phyloP scores from a whole-genome alignment of 306 rosid genomes.

The Pyrus betulifolia region DNA sequence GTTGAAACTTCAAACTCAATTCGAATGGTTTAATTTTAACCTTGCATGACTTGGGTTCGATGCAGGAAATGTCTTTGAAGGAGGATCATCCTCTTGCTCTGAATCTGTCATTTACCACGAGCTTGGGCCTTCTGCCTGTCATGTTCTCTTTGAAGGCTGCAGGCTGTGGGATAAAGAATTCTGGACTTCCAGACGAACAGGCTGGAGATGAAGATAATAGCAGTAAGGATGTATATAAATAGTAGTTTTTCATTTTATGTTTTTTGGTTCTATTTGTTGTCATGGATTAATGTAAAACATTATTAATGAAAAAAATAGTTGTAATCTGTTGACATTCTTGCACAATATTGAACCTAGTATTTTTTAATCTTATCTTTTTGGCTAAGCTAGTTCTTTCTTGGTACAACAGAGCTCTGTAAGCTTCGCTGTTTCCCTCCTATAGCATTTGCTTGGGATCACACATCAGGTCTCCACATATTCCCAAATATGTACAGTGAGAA shows the following conservation, averaged over 20 bases:
- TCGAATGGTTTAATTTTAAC: conserved; percentile 7
- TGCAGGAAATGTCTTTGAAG: conserved; percentile 68
- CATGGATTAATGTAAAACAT: background rate
- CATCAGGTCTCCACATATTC: conserved; percentile 77
- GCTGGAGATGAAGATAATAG: conserved; percentile 65
- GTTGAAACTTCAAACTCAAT: background rate
- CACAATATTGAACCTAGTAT: conserved; percentile 1
- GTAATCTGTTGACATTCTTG: background rate
- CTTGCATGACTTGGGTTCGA: conserved; percentile 12
- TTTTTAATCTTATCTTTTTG: conserved; percentile 1
- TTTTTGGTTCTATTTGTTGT: background rate
- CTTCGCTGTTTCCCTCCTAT: conserved; percentile 96
- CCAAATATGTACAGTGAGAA: conserved; percentile 65
- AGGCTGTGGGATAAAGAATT: conserved; percentile 76
- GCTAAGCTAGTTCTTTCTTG: conserved; percentile 22
- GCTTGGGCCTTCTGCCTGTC: conserved; percentile 93
- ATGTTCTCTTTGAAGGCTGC: conserved; percentile 69
- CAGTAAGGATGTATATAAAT: conserved; percentile 37
- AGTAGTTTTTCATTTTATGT: conserved; percentile 14
- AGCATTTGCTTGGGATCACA: conserved; percentile 93
- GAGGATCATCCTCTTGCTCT: conserved; percentile 89
- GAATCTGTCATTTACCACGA: conserved; percentile 64
- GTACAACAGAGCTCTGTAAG: conserved; percentile 75
- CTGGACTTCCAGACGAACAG: conserved; percentile 76
- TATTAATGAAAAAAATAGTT: background rate